A percentile compares a stretch with the other conserved stretches of the same genome.
Conservation (phyloP, 441 rosid species). For the Mallotus repandus region DNA sequence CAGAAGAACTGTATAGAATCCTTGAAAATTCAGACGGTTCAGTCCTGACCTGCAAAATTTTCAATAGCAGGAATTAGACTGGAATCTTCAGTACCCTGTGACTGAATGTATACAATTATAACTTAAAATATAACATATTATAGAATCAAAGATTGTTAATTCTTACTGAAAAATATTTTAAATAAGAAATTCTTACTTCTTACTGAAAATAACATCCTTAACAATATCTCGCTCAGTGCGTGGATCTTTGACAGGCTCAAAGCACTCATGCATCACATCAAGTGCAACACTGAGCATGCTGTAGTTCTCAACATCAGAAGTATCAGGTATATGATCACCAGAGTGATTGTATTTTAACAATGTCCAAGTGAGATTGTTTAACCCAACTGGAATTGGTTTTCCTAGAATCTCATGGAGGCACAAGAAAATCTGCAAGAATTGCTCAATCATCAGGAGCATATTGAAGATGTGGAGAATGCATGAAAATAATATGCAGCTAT, state of each 20-base stretch:
- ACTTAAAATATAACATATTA: too few species aligned
- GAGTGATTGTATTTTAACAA: conserved; percentile 39
- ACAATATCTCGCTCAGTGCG: conserved; percentile 54
- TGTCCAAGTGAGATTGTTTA: conserved; percentile 67
- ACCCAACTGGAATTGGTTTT: conserved; percentile 27
- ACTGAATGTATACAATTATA: too few species aligned
- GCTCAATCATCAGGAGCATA: too few species aligned
- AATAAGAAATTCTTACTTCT: conserved; percentile 43
- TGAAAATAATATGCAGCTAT: too few species aligned
- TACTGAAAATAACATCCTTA: conserved; percentile 68
- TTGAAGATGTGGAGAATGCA: too few species aligned
- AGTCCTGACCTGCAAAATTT: too few species aligned
- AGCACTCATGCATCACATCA: conserved; percentile 83
- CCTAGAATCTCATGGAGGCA: conserved; percentile 14
- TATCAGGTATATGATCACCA: conserved; percentile 25
- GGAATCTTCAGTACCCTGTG: too few species aligned
- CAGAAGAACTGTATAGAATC: conserved; percentile 74
- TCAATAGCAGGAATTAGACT: too few species aligned
- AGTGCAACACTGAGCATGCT: conserved; percentile 69
- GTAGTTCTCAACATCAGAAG: conserved; percentile 40
- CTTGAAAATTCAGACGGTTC: too few species aligned
- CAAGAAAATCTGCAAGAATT: too few species aligned
- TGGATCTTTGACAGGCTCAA: conserved; percentile 64
- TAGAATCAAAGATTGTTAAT: too few species aligned
- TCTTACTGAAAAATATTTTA: neutral